phyloP scores from a whole-genome alignment of 176 grass and related monocot genomes.

The Pontederia paniculata region DNA sequence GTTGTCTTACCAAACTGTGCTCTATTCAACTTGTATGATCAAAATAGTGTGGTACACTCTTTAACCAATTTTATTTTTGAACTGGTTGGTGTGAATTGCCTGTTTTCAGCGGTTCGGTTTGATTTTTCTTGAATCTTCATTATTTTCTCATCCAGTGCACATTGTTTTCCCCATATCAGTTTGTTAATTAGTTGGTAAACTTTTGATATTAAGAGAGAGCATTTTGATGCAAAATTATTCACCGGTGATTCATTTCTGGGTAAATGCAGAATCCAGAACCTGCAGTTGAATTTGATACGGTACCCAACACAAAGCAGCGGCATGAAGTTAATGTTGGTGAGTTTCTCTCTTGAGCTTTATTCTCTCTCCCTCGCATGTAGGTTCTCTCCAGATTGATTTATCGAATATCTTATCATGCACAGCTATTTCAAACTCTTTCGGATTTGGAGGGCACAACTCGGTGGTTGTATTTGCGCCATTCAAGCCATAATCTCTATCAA shows the following conservation, averaged over 20 bases:
- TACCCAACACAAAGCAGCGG: constrained; percentile 41
- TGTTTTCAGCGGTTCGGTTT: no score
- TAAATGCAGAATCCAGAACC: constrained; percentile 32
- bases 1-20: no score
- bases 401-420: constrained; percentile 1
- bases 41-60: no score
- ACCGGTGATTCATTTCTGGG: constrained; percentile 1
- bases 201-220: no score
- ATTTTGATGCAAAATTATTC: no score
- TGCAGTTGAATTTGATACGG: constrained; percentile 50
- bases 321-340: constrained; percentile 51
- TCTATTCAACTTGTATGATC: no score
- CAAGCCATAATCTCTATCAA: constrained; percentile 27
- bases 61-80: no score
- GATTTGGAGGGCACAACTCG: constrained; percentile 56
- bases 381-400: background rate
- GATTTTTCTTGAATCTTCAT: no score
- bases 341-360: background rate
- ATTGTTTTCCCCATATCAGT: no score
- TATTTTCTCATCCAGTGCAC: no score
- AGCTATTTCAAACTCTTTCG: constrained; percentile 61
- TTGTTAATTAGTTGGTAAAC: no score
- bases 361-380: constrained; percentile 8
- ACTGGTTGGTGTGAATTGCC: no score
- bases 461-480: constrained; percentile 46